A percentile compares a stretch with the other conserved stretches of the same genome.
phyloP scores from a whole-genome alignment of 2,329 filamentous ascomycete species.

The Monilinia vaccinii-corymbosi region DNA sequence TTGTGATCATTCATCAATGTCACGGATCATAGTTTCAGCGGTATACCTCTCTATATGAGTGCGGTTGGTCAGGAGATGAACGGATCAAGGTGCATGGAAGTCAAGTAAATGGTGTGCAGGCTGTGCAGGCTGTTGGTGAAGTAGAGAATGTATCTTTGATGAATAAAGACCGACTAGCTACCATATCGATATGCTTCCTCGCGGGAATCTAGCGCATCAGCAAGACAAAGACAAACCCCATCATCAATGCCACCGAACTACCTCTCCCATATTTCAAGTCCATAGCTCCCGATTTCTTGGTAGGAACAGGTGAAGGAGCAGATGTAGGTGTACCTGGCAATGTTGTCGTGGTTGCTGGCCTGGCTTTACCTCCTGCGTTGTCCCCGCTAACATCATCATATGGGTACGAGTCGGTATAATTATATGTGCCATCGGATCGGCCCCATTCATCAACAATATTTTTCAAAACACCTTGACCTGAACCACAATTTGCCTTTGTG shows the following conservation, averaged over 20 bases:
- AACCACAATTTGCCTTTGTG: slow-evolving; percentile 17
- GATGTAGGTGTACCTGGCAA: neutral
- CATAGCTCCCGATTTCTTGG: neutral
- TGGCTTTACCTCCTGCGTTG: slow-evolving; percentile 11
- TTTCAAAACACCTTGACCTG: slow-evolving; percentile 13
- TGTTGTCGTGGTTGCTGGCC: neutral
- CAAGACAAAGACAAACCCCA: slow-evolving; percentile 1
- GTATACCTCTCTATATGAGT: neutral
- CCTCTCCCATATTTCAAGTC: neutral
- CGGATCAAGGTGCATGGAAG: neutral
- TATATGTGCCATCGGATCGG: slow-evolving; percentile 10
- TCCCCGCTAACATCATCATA: slow-evolving; percentile 14
- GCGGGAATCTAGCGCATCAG: neutral
- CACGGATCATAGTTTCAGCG: neutral
- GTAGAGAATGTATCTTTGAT: neutral
- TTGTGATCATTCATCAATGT: no score
- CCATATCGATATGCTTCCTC: neutral
- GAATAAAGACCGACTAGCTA: neutral
- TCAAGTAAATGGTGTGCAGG: no score
- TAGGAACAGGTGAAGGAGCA: neutral
- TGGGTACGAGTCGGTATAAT: slow-evolving; percentile 18
- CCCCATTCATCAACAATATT: slow-evolving; percentile 17
- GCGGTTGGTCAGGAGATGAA: no score
- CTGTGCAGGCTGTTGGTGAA: no score
- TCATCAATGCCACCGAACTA: slow-evolving; percentile 1